Percentiles rank a stretch among this genome's conserved stretches.
These are phyloP conservation scores for Medicago truncatula DNA, from an alignment of 306 rosid species.

Conservation along the genomic window MtrunA17r5.0-ANR NC_053042.1:28035501-28036000, in stretches of 20 bases:
- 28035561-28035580: too few species aligned
- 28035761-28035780: conserved; percentile 47
- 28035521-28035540: background rate
- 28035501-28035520: background rate
- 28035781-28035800: conserved; percentile 32
- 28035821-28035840: conserved; percentile 36
- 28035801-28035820: conserved; percentile 23
- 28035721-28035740: conserved; percentile 32
- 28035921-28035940: background rate
- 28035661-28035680: conserved; percentile 71
- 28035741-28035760: conserved; percentile 27
- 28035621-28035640: conserved; percentile 60
- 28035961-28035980: background rate
- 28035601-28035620: conserved; percentile 42
- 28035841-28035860: conserved; percentile 20
- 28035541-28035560: background rate
- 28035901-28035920: background rate
- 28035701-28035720: conserved; percentile 49
- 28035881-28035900: conserved; percentile 16
- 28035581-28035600: background rate
- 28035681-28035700: conserved; percentile 48
- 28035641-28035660: conserved; percentile 57
- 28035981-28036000: background rate
- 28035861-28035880: conserved; percentile 37
- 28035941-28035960: background rate